Conservation (phyloP, 192 early-diverging fungal genomes). For the Coemansia reversa region DNA sequence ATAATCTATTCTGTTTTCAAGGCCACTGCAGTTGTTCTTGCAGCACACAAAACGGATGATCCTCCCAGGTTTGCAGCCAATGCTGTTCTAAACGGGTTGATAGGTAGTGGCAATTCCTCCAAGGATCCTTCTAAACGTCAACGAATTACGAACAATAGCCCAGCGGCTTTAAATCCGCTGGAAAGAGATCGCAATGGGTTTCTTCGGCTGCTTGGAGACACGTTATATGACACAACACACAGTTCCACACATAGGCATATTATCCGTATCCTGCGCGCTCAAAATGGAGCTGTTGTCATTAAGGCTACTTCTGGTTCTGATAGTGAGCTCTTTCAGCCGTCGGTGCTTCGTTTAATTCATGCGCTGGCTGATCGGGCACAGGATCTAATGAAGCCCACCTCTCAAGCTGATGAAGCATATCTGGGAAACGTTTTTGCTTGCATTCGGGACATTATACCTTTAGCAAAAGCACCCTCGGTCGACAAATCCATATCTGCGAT, state of each 20-base stretch:
- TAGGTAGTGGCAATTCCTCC: background rate
- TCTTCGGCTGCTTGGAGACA: constrained; percentile 12
- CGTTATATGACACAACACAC: background rate
- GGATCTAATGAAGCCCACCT: background rate
- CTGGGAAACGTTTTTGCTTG: constrained; percentile 31
- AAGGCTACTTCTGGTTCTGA: background rate
- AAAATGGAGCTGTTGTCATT: constrained; percentile 7
- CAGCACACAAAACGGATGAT: background rate
- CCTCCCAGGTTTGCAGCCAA: constrained; percentile 15
- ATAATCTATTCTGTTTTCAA: background rate
- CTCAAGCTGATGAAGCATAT: background rate
- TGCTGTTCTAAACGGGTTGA: constrained; percentile 23
- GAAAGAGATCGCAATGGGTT: background rate
- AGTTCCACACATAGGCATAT: constrained; percentile 6
- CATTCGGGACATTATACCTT: constrained; percentile 24
- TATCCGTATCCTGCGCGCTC: constrained; percentile 25
- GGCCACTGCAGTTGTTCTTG: constrained; percentile 3
- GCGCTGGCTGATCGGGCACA: constrained; percentile 10
- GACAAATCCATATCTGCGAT: background rate
- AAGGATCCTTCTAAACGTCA: constrained; percentile 4
- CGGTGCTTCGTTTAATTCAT: background rate
- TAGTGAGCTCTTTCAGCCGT: background rate
- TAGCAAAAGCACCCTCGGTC: background rate
- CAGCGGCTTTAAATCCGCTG: constrained; percentile 1
- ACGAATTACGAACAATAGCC: background rate